Base-by-base conservation (phyloP, 495 filamentous ascomycete species). In the Penicillium malachiteum region DNA sequence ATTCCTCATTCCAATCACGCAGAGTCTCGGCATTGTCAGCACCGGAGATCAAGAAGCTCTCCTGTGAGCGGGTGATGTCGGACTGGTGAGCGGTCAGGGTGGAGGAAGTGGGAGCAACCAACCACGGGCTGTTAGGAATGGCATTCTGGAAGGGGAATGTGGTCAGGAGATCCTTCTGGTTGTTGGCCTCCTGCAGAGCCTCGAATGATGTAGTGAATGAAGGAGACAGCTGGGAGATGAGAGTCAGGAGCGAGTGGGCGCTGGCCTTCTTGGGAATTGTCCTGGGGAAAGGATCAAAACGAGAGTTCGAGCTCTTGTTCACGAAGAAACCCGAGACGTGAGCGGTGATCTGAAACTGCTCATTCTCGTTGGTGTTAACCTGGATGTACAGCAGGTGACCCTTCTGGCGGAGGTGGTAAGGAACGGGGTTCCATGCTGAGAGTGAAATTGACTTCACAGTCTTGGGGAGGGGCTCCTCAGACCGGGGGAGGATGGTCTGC, bases 1-100 rank as follows among this genome's bases (percentile, higher is more conserved):
- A 96, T 65, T 99, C 95, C 70, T 99, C 95, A 65, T 99, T 99
- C 91, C 95, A 99, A 70, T 99, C 95, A 18, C 95, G 83, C 60
- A 99, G 72, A 0, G 94, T 93, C 60, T 99, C 95, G 0, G 91
- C 87, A 60, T 91, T 95, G 59, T 99, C 95, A 21, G 90, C 86
- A 8, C 95, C 95, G 33, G 88, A 81, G 42, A 96, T 82, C 54
- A 99, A 78, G 70, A 89, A 97, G 52, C 87, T 89, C 75, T 99
- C 95, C 72, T 99, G 95, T 14, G 92, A 87, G 38, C 95, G 86
- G 6, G 91, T 89, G 47, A 89, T 81, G 64, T 99, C 95, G 14
- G 92, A 59, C 62, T 86, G 83, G 70, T 97, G 95, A 45, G 83
- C 73, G 48, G 79, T 81, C 48, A 84, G 68, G 17, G 84, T 79